Base-by-base conservation (phyloP, 202 grass and related monocot species). In the Zoysia matrella region DNA sequence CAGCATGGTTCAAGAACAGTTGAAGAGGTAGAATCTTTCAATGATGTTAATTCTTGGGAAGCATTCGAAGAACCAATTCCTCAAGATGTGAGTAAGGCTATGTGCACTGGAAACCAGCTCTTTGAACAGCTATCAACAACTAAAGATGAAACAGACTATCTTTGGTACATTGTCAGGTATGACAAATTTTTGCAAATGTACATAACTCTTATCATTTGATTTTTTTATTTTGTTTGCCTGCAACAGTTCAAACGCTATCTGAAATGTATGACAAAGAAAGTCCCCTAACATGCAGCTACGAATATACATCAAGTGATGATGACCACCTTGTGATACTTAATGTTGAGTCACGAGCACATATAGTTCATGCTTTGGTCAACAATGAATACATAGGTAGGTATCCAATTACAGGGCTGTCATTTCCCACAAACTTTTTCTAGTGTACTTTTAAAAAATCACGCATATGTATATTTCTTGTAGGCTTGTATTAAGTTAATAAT, bases 111-210 rank as follows among this genome's bases (percentile, higher is more conserved):
- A 52, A 83, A 86, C 60, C 50, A 87, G 3, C 86, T 98, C n/a
- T 74, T 88, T 51, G 92, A 98, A 89, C 95, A 98, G 84, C 82
- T 95, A 72, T 72, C 88, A 14, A 85, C 77, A 3, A 98, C 92
- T 57, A 88, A 93, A 88, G 95, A 95, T 81, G 76, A 77, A 40
- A 98, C 95, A 30, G 95, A 98, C 77, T 98, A 98, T 80, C 95
- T 98, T 56, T 98, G 95, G 95, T 95, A 93, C 76, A 86, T 83
- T 44, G 83, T 76, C 18, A 84, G 90, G 95, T 98, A 91, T 71
- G 69, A 69, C 36, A 72, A 74, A 42, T 0, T 89, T 73, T 56
- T 18, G 15, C 1, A 64, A 71, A 46, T 1, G 8, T 42, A 16
- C 11, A 40, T 79, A 56, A 6, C 40, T 73, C 58, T 30, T 73